Evolutionary conservation across 1,139 yeast species (phyloP).

Genomic region (Zygosaccharomyces pseudobailii): DNA sequence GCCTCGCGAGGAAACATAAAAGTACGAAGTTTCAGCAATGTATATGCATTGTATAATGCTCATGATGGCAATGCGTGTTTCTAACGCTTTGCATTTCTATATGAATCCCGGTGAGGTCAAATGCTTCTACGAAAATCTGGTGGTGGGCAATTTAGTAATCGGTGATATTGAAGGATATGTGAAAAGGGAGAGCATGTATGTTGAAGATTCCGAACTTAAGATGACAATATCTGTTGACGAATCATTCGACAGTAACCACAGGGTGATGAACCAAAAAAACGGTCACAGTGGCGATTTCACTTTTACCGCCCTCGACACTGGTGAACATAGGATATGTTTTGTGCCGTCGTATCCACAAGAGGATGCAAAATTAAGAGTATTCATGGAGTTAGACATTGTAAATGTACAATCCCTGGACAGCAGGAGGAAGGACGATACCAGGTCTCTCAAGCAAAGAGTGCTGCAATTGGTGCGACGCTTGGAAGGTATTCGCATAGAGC

Average conservation of each 20-base stretch:
- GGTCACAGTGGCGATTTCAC: conserved; percentile 52
- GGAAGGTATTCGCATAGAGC: conserved; percentile 49
- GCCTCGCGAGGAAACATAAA: not conserved
- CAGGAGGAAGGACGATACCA: conserved; percentile 42
- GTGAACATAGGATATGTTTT: conserved; percentile 59
- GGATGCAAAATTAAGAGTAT: conserved; percentile 39
- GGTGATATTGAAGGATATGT: conserved; percentile 41
- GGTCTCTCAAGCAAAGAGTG: conserved; percentile 41
- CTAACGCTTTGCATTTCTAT: conserved; percentile 31
- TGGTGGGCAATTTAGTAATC: conserved; percentile 45
- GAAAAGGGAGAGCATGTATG: conserved; percentile 34
- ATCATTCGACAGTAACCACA: conserved; percentile 52
- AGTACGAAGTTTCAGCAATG: not conserved
- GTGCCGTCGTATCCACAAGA: conserved; percentile 48
- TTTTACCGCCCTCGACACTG: conserved; percentile 55
- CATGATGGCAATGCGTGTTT: not conserved
- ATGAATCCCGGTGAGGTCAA: conserved; percentile 30
- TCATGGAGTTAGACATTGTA: conserved; percentile 47
- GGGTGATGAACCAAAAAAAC: conserved; percentile 53
- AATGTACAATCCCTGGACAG: conserved; percentile 46
- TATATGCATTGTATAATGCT: not conserved
- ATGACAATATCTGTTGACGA: conserved; percentile 48
- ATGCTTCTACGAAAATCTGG: conserved; percentile 54
- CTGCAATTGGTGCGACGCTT: conserved; percentile 44
- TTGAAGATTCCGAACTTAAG: conserved; percentile 35